Percentiles rank a stretch among this genome's conserved stretches.
These are phyloP conservation scores for Zelonia costaricensis DNA, from an alignment of 208 protist species.

Conservation along the genomic window DNA sequence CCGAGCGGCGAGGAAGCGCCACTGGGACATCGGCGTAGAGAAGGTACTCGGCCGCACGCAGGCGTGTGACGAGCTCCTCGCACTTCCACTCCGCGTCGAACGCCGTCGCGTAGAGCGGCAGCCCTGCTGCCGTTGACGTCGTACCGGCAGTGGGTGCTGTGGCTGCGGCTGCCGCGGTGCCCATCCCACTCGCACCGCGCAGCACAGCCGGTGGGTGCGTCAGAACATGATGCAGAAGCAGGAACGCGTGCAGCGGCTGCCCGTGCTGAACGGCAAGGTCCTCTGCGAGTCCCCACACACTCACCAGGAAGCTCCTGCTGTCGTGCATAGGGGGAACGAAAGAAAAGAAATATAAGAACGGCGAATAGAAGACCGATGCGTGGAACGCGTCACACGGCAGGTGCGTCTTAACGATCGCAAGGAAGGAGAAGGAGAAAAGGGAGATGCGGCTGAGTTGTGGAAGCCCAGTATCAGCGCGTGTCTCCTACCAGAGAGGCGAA, in stretches of 20 bases:
- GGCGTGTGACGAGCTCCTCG: conserved; percentile 46
- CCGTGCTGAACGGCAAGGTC: conserved; percentile 37
- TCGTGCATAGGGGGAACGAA: too few relatives aligned
- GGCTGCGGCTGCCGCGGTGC: not conserved
- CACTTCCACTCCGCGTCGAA: conserved; percentile 41
- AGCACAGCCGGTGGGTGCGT: conserved; percentile 19
- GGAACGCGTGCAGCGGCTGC: conserved; percentile 52
- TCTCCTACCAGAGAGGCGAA: not conserved
- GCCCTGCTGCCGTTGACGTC: not conserved
- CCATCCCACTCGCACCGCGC: conserved; percentile 3
- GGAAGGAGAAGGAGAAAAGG: conserved; percentile 9
- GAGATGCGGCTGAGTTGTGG: not conserved
- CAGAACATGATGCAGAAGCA: conserved; percentile 31
- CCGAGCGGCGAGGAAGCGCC: not conserved
- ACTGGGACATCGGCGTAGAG: conserved; percentile 12
- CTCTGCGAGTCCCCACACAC: conserved; percentile 43
- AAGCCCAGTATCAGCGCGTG: not conserved
- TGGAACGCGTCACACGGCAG: too few relatives aligned
- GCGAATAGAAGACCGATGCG: too few relatives aligned
- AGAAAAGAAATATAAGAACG: too few relatives aligned
- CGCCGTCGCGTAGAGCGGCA: conserved; percentile 13
- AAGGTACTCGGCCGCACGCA: conserved; percentile 56
- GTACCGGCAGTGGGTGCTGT: not conserved
- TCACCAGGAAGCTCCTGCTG: conserved; percentile 6
- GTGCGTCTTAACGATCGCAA: not conserved